A percentile compares a stretch with the other conserved stretches of the same genome.
phyloP scores from a whole-genome alignment of 768 basidiomycete genomes.

The Pleurotus djamor region DNA sequence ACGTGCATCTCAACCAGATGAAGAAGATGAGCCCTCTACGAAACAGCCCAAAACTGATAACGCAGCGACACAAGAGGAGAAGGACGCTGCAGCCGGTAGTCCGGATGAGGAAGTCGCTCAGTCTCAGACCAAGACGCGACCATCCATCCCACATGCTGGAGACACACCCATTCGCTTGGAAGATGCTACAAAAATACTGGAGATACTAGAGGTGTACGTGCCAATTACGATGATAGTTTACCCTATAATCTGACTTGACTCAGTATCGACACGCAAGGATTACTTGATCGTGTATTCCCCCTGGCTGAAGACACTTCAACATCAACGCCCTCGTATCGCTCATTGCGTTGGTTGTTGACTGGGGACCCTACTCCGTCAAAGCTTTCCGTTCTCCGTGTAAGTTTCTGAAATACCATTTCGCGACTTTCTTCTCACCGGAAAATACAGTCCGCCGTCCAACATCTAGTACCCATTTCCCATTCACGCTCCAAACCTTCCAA shows the following conservation, averaged over 20 bases:
- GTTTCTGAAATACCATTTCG: constrained; percentile 18
- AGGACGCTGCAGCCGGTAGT: neutral
- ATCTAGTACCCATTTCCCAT: constrained; percentile 65
- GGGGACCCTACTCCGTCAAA: constrained; percentile 48
- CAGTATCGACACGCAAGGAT: constrained; percentile 70
- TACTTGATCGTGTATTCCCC: constrained; percentile 80
- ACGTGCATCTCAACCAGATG: constrained; percentile 43
- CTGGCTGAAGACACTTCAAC: constrained; percentile 38
- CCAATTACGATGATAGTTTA: neutral
- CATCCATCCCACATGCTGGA: constrained; percentile 33
- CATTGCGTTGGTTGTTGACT: constrained; percentile 56
- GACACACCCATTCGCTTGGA: constrained; percentile 42
- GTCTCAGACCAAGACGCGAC: constrained; percentile 4
- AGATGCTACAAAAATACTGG: constrained; percentile 50
- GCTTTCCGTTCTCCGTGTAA: constrained; percentile 54
- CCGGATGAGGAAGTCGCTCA: constrained; percentile 5
- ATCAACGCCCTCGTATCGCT: constrained; percentile 39
- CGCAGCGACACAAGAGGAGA: constrained; percentile 8
- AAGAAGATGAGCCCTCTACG: constrained; percentile 44
- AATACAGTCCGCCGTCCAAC: constrained; percentile 57
- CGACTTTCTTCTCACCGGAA: constrained; percentile 14
- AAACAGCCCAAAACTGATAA: constrained; percentile 47
- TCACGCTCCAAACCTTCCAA: constrained; percentile 62
- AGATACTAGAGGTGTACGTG: constrained; percentile 52
- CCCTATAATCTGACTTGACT: constrained; percentile 7